Evolutionary conservation across 1,139 yeast genomes (phyloP).

Genomic region (Hansenula sp.): DNA sequence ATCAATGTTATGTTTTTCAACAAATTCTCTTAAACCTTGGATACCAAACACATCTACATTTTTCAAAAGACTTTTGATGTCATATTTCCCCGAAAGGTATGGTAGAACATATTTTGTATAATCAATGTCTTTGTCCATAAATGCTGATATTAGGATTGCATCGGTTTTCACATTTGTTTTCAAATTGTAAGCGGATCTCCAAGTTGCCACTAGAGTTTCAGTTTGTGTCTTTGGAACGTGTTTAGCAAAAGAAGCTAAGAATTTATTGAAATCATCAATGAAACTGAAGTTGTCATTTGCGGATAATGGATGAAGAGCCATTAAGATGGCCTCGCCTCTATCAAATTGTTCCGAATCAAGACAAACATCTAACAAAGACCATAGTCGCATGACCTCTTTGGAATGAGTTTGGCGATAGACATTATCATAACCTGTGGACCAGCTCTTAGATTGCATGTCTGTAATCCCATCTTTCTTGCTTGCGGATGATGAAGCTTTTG

Average conservation of each 20-base stretch:
- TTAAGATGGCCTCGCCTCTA: conserved; percentile 68
- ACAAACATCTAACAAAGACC: conserved; percentile 80
- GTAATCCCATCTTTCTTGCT: too few species aligned
- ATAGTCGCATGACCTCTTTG: conserved; percentile 60
- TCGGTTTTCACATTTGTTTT: conserved; percentile 32
- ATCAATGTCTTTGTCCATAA: conserved; percentile 26
- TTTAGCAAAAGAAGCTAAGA: conserved; percentile 39
- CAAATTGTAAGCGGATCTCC: conserved; percentile 19
- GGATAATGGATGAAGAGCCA: conserved; percentile 40
- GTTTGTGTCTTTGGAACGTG: conserved; percentile 27
- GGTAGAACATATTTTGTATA: conserved; percentile 11
- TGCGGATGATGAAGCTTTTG: too few species aligned
- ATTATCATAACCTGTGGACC: conserved; percentile 25
- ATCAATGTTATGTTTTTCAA: conserved; percentile 25
- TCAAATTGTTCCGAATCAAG: conserved; percentile 61
- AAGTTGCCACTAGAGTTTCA: conserved; percentile 16
- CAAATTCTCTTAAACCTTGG: conserved; percentile 48
- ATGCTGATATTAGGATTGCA: conserved; percentile 33
- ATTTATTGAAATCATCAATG: conserved; percentile 44
- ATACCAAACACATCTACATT: conserved; percentile 71
- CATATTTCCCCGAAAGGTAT: conserved; percentile 11
- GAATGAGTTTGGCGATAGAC: conserved; percentile 37
- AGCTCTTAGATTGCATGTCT: not conserved
- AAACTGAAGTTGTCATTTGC: conserved; percentile 20
- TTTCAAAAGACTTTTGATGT: conserved; percentile 39